Conservation (phyloP, 352 stramenopile genomes). For the Phytophthora macrochlamydospora region DNA sequence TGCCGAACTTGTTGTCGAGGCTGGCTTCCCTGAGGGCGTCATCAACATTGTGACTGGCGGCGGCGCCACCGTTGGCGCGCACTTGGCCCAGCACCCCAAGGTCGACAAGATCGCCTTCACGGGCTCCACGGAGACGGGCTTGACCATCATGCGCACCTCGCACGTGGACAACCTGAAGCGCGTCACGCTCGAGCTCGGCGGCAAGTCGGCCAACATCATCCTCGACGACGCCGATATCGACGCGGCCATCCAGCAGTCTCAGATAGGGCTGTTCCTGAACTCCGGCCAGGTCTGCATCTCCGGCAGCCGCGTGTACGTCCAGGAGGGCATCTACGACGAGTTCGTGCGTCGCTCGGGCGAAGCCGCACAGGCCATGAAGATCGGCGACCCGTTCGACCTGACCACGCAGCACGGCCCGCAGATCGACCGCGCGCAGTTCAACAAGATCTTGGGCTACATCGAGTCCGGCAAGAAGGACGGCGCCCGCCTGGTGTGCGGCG, state of each 20-base stretch:
- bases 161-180: conserved; percentile 74
- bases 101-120: conserved; percentile 88
- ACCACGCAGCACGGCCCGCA: conserved; percentile 52
- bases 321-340: conserved; percentile 85
- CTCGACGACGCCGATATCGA: conserved; percentile 71
- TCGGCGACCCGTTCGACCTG: conserved; percentile 54
- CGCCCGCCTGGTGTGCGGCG: conserved; percentile 77
- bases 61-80: conserved; percentile 41
- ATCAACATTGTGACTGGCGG: conserved; percentile 80
- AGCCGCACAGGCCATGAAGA: conserved; percentile 51
- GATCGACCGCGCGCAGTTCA: conserved; percentile 65
- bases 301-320: conserved; percentile 83
- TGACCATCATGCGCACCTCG: conserved; percentile 54
- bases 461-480: conserved; percentile 80
- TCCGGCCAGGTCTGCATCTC: conserved; percentile 90
- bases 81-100: conserved; percentile 50
- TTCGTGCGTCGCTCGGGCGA: conserved; percentile 75
- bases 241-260: conserved; percentile 43
- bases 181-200: conserved; percentile 75
- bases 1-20: conserved; percentile 76
- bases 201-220: conserved; percentile 79
- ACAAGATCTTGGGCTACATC: conserved; percentile 85
- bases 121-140: conserved; percentile 61
- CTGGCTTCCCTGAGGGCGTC: conserved; percentile 75
- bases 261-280: conserved; percentile 81